Evolutionary conservation across 148 eudicot genomes (phyloP), one percentile per base, ranked within the genome.

Genomic region (Linanthus parryae): DNA sequence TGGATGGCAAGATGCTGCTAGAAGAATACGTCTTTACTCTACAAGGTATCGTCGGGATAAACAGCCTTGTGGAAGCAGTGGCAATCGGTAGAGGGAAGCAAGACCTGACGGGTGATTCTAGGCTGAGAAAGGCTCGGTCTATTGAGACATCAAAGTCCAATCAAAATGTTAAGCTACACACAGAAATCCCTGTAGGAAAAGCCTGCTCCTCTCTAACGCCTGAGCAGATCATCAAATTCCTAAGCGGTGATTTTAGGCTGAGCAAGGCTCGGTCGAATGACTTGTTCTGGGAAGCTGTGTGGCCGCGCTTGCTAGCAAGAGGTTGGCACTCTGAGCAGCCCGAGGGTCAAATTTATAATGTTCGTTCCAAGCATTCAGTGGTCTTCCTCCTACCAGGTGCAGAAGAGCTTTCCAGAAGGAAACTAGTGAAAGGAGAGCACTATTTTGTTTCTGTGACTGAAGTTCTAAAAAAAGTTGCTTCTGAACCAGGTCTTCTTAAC

Each of bases 321-420:
- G 98, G 98, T 12, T 91, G 98, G 98, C 84, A 79, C 58, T 91
- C 98, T 14, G 95, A 82, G 78, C 74, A 78, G 60, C 92, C 95
- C 1, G 68, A 52, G 34, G 66, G 68, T 29, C 61, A 57, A 13
- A 65, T 52, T 21, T 69, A 59, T 29, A 40, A 53, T 17, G 53
- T 54, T 40, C 70, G 79, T 52, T 58, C 70, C 15, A 91, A 67
- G 65, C 47, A 61, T 48, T 26, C 63, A 24, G 65, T 91, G 70
- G 97, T 91, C 59, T 91, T 86, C 64, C 89, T 86, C 49, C 48
- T 74, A 55, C 95, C 95, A 0, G 94, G 86, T n/a, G 69, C 86
- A 18, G 74, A 66, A 51, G 83, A 81, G 56, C 86, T 81, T 63
- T 82, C 84, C 2, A 76, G 94, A 60, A 66, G 92, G 69, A 75